These are phyloP conservation scores for Chrysoporthe austroafricana DNA, from an alignment of 2,329 filamentous ascomycete genomes.

Conservation along the genomic window DNA sequence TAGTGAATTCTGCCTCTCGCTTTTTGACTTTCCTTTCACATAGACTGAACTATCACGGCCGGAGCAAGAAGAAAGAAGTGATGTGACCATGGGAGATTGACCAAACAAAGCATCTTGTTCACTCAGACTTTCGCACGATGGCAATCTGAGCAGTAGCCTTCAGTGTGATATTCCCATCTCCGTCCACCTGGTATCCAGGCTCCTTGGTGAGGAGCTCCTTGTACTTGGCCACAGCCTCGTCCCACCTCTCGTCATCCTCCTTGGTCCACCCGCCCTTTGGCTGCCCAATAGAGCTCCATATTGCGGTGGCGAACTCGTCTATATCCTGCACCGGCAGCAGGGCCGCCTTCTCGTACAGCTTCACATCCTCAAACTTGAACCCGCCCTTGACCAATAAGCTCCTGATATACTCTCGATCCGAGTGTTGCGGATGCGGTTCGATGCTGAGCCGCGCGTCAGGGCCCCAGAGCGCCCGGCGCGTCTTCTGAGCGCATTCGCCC, in stretches of 20 bases:
- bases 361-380: conserved; percentile 25
- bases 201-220: conserved; percentile 29
- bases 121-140: conserved; percentile 16
- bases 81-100: too few relatives aligned
- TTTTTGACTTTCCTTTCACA: too few relatives aligned
- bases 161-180: conserved; percentile 11
- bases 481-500: conserved; percentile 30
- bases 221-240: conserved; percentile 30
- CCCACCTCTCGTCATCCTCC: conserved; percentile 31
- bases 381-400: conserved; percentile 27
- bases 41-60: too few relatives aligned
- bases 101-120: background rate
- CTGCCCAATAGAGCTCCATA: conserved; percentile 32
- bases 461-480: conserved; percentile 29
- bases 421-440: conserved; percentile 30
- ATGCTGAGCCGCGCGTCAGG: conserved; percentile 26
- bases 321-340: conserved; percentile 28
- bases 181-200: conserved; percentile 26
- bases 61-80: too few relatives aligned
- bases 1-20: too few relatives aligned
- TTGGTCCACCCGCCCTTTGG: conserved; percentile 29
- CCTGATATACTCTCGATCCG: conserved; percentile 26
- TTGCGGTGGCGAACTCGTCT: conserved; percentile 29
- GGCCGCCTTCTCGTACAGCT: conserved; percentile 29
- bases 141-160: conserved; percentile 26